Conservation (phyloP, 345 rosid species). For the Noccaea bulbosa region DNA sequence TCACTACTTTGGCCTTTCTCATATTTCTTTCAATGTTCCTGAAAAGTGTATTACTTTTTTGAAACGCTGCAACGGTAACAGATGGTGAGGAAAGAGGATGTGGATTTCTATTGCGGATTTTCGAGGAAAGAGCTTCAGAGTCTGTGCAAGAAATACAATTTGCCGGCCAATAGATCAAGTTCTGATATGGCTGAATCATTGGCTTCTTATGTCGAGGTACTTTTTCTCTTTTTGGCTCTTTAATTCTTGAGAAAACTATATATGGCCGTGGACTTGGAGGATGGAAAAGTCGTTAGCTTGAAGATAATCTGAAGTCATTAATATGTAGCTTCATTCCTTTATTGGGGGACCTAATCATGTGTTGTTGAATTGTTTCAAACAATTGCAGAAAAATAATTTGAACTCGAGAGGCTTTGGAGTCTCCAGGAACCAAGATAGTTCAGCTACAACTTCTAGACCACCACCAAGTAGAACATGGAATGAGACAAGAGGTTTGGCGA, state of each 20-base stretch:
- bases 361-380: constrained; percentile 31
- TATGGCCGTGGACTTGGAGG: background rate
- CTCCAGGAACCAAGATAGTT: constrained; percentile 36
- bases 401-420: constrained; percentile 38
- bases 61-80: constrained; percentile 32
- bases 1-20: constrained; percentile 11
- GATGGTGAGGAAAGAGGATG: constrained; percentile 57
- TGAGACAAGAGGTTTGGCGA: constrained; percentile 46
- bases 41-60: background rate
- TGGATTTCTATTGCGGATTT: constrained; percentile 49
- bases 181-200: constrained; percentile 65
- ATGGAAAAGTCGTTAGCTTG: background rate
- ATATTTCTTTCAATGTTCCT: background rate
- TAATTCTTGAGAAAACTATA: background rate
- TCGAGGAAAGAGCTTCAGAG: constrained; percentile 80
- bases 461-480: constrained; percentile 36
- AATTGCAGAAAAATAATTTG: constrained; percentile 53
- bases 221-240: background rate
- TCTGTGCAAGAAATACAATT: constrained; percentile 67
- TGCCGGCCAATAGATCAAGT: constrained; percentile 76
- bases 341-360: constrained; percentile 23
- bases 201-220: constrained; percentile 55
- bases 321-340: constrained; percentile 15
- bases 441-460: constrained; percentile 45
- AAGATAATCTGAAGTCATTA: constrained; percentile 16